Evolutionary conservation across 2,329 filamentous ascomycete species (phyloP), one percentile per base, ranked within the genome.

Genomic region (Pyrenochaeta sp.): DNA sequence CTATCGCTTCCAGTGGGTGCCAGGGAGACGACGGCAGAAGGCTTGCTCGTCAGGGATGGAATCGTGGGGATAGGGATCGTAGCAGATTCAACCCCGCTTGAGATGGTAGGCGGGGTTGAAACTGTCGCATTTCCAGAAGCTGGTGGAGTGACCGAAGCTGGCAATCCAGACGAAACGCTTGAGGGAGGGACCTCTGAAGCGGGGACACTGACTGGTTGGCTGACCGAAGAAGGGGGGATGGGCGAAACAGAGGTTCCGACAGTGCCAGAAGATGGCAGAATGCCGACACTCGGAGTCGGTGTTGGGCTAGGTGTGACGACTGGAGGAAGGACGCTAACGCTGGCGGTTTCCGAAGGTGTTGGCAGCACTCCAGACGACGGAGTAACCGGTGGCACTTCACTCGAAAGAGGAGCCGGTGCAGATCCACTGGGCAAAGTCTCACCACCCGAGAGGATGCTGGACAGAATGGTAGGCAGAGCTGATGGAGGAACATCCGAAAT

Each of bases 1-100:
- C 69, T 71, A 54, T 81, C 70, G 7, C 74, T 76, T 11, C 73
- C 77, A 8, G 72, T 81, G 1, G 77, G 69, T 8, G 60, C 44
- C n/a, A 80, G 72, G n/a, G 75, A 75, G 3, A 68, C 60, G 7
- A 65, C 61, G 4, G 69, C 60, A 5, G 63, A 60, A 14, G 62
- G 47, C 24, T 45, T 58, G 42, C 55, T 53, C 7, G 61, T 57
- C 20, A 30, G 17, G 2, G 55, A 53, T 10, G 62, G 49, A 13
- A 42, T 54, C 10, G 51, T 53, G 6, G 56, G 43, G 7, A 56
- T 53, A 4, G 44, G 21, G 37, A 58, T 48, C 2, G 54, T 49
- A 11, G 51, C 42, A 3, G 53, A 52, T 3, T 46, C 46, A 31
- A 35, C 51, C 30, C 37, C 35, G 14, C 35, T 47, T 6, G 44